These are phyloP conservation scores for Helminthosporium solani DNA, from an alignment of 2,329 filamentous ascomycete genomes.

Conservation along the genomic window DNA sequence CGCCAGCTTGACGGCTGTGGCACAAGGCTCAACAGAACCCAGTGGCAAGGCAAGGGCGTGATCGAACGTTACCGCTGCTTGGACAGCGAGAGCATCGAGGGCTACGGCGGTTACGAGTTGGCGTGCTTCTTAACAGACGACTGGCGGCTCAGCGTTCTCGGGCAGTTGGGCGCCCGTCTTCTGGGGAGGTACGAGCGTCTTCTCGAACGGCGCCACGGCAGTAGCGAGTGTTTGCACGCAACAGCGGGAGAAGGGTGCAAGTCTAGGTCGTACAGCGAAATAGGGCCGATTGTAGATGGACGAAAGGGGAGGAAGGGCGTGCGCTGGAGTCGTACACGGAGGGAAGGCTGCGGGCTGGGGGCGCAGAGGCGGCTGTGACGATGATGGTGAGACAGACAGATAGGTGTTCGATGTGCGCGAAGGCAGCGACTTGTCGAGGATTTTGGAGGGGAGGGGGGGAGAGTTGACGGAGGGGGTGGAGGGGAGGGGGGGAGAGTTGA, in stretches of 20 bases:
- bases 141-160: constrained; percentile 7
- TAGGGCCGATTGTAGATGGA: constrained; percentile 2
- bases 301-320: constrained; percentile 3
- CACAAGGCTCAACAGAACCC: constrained; percentile 40
- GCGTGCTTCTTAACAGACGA: neutral
- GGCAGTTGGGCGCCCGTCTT: constrained; percentile 12
- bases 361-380: constrained; percentile 8
- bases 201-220: constrained; percentile 36
- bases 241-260: constrained; percentile 1
- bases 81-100: constrained; percentile 32
- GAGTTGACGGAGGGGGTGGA: constrained; percentile 3
- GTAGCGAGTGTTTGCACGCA: constrained; percentile 7
- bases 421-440: constrained; percentile 37
- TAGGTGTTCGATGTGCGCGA: constrained; percentile 11
- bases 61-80: constrained; percentile 22
- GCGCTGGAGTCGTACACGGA: neutral
- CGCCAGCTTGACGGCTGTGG: constrained; percentile 41
- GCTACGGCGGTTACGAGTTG: constrained; percentile 14
- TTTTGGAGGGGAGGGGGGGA: constrained; percentile 16
- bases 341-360: constrained; percentile 9
- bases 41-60: constrained; percentile 26
- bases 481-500: neutral
- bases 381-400: constrained; percentile 19
- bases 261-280: constrained; percentile 11
- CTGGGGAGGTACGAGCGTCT: constrained; percentile 21